A percentile compares a stretch with the other conserved stretches of the same genome.
These are phyloP conservation scores for Oryza australiensis DNA, from an alignment of 176 grass and related monocot species.

Conservation along the genomic window DNA sequence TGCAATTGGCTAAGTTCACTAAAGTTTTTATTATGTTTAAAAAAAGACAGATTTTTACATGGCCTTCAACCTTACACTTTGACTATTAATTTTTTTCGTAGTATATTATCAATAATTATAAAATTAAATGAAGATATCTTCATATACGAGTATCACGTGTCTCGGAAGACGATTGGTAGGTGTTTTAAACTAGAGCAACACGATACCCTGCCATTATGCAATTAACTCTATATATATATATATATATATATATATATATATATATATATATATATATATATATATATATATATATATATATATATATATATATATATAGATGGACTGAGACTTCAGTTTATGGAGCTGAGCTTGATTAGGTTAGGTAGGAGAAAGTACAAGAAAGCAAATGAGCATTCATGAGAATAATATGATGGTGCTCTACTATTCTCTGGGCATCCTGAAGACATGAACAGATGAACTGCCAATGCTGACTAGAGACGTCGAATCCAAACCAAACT, in stretches of 20 bases:
- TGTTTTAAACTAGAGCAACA: not conserved
- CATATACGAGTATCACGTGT: not conserved
- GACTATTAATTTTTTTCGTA: too few species aligned
- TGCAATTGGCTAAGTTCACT: too few species aligned
- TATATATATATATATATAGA: too few species aligned
- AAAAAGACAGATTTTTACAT: too few species aligned
- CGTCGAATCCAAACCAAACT: slow-evolving; percentile 9
- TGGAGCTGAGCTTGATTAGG: not conserved
- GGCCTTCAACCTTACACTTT: too few species aligned
- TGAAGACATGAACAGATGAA: not conserved
- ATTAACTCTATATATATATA: too few species aligned
- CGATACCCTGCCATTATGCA: not conserved
- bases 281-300: too few species aligned
- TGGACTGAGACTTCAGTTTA: not conserved
- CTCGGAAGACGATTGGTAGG: not conserved
- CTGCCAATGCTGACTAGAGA: not conserved
- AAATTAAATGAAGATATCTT: too few species aligned
- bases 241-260: too few species aligned
- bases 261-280: too few species aligned
- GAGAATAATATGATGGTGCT: not conserved
- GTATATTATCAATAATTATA: too few species aligned
- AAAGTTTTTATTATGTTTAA: too few species aligned
- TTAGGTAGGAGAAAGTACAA: not conserved
- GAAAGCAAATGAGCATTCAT: not conserved
- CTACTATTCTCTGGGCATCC: not conserved